phyloP scores from a whole-genome alignment of 768 basidiomycete genomes.

The Pleurotus eryngii region DNA sequence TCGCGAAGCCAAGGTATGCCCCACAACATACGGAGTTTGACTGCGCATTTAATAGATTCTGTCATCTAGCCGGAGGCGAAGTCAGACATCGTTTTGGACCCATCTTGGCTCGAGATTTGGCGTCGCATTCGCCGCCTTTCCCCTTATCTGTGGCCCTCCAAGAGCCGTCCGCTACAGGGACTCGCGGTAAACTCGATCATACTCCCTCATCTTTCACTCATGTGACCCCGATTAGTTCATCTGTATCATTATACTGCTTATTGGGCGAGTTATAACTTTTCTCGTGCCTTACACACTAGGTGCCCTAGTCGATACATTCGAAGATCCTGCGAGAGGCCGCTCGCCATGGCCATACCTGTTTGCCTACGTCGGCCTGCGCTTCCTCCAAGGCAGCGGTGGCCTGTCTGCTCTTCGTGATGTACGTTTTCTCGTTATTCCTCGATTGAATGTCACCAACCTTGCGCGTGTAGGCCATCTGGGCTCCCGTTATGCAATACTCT shows the following conservation, averaged over 20 bases:
- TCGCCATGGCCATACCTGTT: constrained; percentile 72
- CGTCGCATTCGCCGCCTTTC: constrained; percentile 60
- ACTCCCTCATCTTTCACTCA: background rate
- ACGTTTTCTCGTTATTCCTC: constrained; percentile 13
- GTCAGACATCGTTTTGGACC: constrained; percentile 56
- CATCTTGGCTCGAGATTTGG: constrained; percentile 70
- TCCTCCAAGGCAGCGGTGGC: constrained; percentile 76
- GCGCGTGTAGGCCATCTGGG: constrained; percentile 60
- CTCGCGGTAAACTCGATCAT: constrained; percentile 46
- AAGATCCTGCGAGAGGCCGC: constrained; percentile 32
- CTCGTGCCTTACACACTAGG: constrained; percentile 71
- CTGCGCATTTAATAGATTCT: constrained; percentile 6
- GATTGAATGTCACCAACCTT: background rate
- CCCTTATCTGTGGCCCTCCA: constrained; percentile 86
- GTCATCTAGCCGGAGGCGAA: constrained; percentile 34
- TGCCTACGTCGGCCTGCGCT: constrained; percentile 64
- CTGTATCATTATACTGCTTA: constrained; percentile 66
- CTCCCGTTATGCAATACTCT: constrained; percentile 87
- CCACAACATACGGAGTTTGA: background rate
- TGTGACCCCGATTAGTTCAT: constrained; percentile 37
- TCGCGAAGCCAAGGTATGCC: constrained; percentile 36
- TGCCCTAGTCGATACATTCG: constrained; percentile 55
- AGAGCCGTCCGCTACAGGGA: constrained; percentile 60
- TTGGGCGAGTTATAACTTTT: constrained; percentile 77
- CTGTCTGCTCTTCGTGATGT: constrained; percentile 65